Base-by-base conservation (phyloP, 177 flowering plant species). In the Telopea speciosissima region DNA sequence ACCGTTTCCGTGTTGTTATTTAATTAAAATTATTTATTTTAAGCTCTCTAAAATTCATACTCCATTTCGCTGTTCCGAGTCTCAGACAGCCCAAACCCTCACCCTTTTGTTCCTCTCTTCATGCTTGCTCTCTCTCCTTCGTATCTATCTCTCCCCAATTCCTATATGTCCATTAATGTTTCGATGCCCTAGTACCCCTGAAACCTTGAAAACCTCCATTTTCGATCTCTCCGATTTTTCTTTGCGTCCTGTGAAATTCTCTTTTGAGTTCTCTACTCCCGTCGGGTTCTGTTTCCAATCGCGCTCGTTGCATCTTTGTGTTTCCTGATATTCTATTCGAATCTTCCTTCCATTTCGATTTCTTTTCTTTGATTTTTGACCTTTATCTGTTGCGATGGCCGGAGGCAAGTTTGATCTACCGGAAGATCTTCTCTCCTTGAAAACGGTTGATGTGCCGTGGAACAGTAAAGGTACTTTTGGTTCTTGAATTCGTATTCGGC, bases 71-170 rank as follows among this genome's bases (percentile, higher is more conserved):
- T 74, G 71, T 76, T 76, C 74, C 74, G 31, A 28, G 31, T 28
- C 4, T 28, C 31, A 2, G 81, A 81, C 83, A 81, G 79, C 77
- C 81, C 87, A 78, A 81, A 76, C 80, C 82, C 82, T 80, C 77
- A 68, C 75, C 79, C 76, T 45, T 75, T 68, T 52, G 67, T 23
- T 67, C 65, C 69, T 56, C 75, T 63, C 70, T 24, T 61, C 67
- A 58, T 52, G 44, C 58, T 66, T 52, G 52, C 75, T 69, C 58
- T 24, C 9, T 44, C 17, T 25, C 73, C 24, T 63, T 75, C 67
- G 68, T 61, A 64, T 65, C 58, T 61, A 64, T 65, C 58, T 70
- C 65, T 67, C 70, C 67, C 66, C 58, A 59, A 58, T 61, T 33
- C 64, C 22, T 67, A 23, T 36, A 22, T 24, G 19, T 33, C 68